Evolutionary conservation across 441 rosid genomes (phyloP), one percentile per base, ranked within the genome.

Genomic region (Euphorbia neoarborescens): DNA sequence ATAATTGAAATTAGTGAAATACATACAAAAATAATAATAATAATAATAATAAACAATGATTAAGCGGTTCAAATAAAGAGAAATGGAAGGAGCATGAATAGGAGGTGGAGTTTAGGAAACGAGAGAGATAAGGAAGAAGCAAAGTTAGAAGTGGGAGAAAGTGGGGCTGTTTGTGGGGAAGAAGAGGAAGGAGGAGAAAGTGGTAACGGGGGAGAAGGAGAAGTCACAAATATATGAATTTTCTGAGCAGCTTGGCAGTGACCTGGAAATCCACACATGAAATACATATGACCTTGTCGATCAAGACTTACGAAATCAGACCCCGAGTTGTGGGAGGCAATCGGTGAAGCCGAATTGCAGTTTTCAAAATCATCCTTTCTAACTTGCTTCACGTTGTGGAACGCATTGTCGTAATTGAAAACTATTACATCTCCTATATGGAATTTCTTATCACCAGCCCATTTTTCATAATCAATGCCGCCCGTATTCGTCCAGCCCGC

Each of bases 371-470:
- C 71, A 24, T 38, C 59, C 25, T 9, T 61, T 9, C 19, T 61
- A 13, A 77, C 81, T 48, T 69, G 81, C 75, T 65, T 69, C 50
- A 72, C 65, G 66, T 77, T 69, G 62, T 77, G 79, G 48, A 60
- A 65, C 35, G 71, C 66, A 0, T 22, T 51, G 69, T 74, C 60
- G 72, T 80, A 76, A 28, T 60, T 37, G 68, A 76, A 76, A 40
- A 51, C 78, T 0, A 62, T 9, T 4, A 44, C 24, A 62, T 62
- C 66, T 3, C 66, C 65, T 1, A 15, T 25, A 9, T 32, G 65
- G 17, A 62, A 62, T 7, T 51, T 51, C 5, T 51, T 51, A n/a
- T 5, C 24, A 19, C 25, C 57, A 4, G 57, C 57, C 57, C 20
- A 62, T 0, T 62, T 44, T 37, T 20, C 6, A 25, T n/a, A 62